Evolutionary conservation across 2,329 filamentous ascomycete genomes (phyloP).

Genomic region (Fonsecaea pugnacius): DNA sequence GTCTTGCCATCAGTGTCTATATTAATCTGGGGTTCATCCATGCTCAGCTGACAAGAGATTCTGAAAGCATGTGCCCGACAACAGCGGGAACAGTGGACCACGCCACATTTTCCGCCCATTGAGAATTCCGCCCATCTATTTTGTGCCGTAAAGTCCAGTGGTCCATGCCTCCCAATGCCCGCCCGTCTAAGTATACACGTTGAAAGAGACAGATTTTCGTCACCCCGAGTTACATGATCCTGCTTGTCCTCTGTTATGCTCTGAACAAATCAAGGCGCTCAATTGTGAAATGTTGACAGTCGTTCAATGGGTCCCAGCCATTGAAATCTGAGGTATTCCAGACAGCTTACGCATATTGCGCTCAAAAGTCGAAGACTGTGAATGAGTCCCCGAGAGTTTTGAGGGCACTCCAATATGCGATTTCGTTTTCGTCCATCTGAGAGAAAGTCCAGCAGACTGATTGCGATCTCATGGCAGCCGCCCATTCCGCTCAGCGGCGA

Average conservation of each 20-base stretch:
- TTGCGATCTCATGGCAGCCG: background rate
- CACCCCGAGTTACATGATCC: constrained; percentile 12
- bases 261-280: background rate
- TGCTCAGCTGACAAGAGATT: background rate
- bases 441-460: background rate
- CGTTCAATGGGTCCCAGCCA: constrained; percentile 10
- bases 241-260: constrained; percentile 2
- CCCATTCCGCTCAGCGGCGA: background rate
- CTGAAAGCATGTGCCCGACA: background rate
- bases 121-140: constrained; percentile 7
- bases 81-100: background rate
- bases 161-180: constrained; percentile 3
- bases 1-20: background rate
- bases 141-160: constrained; percentile 5
- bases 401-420: background rate
- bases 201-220: constrained; percentile 3
- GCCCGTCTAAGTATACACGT: constrained; percentile 14
- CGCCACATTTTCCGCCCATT: background rate
- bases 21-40: background rate
- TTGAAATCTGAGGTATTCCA: background rate
- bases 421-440: background rate
- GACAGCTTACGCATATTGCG: background rate
- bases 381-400: background rate
- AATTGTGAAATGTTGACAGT: background rate
- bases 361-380: background rate